Evolutionary conservation across 306 rosid species (phyloP).

Genomic region (Sicyos edulis): DNA sequence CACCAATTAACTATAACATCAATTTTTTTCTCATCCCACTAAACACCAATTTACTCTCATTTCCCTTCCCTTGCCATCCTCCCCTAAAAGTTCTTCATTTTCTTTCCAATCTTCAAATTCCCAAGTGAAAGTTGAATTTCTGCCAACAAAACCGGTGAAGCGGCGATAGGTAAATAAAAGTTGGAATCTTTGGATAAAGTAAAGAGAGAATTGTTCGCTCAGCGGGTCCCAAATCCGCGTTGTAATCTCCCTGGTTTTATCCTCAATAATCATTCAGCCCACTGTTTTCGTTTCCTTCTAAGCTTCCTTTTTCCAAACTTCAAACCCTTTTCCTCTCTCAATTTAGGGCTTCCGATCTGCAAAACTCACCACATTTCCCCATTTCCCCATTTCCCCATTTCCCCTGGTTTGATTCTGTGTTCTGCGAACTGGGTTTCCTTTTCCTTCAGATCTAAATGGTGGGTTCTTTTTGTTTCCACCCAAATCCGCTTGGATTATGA

Average conservation of each 20-base stretch:
- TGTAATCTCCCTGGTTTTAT: constrained; percentile 18
- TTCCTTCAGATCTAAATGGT: constrained; percentile 10
- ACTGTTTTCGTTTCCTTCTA: neutral
- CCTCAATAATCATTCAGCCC: constrained; percentile 17
- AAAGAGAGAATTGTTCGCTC: neutral
- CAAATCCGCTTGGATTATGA: neutral
- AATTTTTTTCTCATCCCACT: no score
- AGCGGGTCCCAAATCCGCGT: constrained; percentile 24
- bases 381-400: neutral
- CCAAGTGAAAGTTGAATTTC: no score
- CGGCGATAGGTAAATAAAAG: neutral
- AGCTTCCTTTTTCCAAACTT: neutral
- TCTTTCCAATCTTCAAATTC: no score
- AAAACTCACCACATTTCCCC: no score
- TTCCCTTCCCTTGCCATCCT: no score
- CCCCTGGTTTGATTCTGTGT: neutral
- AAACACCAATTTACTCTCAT: no score
- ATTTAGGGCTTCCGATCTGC: neutral
- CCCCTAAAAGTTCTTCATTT: no score
- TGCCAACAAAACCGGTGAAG: neutral
- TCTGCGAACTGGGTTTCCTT: neutral
- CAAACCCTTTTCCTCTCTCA: neutral
- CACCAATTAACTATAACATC: no score
- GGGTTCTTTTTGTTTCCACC: neutral
- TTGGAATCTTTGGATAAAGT: constrained; percentile 24